Conservation (phyloP, 139 green algal species). For the Nannochloris sp. region DNA sequence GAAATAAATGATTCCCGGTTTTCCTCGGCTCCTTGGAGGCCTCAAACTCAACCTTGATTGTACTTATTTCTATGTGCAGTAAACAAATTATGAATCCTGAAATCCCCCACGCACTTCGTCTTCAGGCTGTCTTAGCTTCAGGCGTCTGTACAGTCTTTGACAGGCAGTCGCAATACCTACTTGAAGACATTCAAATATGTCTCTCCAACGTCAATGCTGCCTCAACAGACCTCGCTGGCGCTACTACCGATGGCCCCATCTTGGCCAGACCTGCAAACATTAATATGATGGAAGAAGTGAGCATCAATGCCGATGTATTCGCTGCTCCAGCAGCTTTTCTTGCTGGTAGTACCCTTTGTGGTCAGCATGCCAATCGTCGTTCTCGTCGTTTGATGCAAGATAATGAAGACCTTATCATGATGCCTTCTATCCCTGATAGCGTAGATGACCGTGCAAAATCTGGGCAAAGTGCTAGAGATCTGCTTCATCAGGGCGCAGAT, state of each 20-base stretch:
- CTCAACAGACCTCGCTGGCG: no score
- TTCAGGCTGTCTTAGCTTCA: conserved; percentile 65
- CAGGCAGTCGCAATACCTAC: conserved; percentile 47
- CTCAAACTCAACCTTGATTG: no score
- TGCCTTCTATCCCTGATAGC: conserved; percentile 29
- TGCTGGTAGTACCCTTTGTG: no score
- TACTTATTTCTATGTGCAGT: conserved; percentile 27
- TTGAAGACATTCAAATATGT: no score
- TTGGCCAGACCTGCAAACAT: conserved; percentile 53
- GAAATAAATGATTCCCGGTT: background rate
- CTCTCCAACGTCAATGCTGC: no score
- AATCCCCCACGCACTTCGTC: conserved; percentile 60
- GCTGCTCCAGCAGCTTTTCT: no score
- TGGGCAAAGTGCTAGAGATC: no score
- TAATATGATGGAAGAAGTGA: conserved; percentile 19
- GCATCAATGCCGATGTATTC: conserved; percentile 4
- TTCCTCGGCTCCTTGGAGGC: no score
- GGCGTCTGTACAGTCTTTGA: conserved; percentile 59
- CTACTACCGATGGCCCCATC: no score
- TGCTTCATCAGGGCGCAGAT: no score
- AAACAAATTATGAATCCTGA: conserved; percentile 62
- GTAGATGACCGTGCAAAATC: no score
- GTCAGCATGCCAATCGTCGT: no score
- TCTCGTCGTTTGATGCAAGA: conserved; percentile 2
- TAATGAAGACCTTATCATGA: conserved; percentile 42